phyloP scores from a whole-genome alignment of 805 yeast genomes.

The Candida tallmaniae region DNA sequence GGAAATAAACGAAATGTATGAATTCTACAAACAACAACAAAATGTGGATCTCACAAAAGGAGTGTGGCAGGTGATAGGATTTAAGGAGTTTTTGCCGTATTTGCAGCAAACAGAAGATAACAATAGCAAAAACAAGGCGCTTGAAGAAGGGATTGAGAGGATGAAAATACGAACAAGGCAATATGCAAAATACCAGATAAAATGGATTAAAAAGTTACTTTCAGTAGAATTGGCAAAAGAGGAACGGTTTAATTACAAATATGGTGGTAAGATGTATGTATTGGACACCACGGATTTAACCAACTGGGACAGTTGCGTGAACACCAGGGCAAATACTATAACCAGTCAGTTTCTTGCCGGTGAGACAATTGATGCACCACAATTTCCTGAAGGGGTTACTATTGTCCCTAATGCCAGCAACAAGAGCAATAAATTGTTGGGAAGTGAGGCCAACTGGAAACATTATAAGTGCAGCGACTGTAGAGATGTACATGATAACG shows the following conservation, averaged over 20 bases:
- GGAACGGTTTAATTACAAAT: conserved; percentile 36
- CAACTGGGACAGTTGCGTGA: conserved; percentile 57
- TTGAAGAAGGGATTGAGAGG: conserved; percentile 47
- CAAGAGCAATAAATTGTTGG: conserved; percentile 36
- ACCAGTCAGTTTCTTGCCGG: conserved; percentile 30
- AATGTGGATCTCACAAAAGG: conserved; percentile 63
- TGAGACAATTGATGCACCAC: conserved; percentile 20
- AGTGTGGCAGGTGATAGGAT: conserved; percentile 93
- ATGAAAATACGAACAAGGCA: conserved; percentile 85
- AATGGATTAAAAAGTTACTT: conserved; percentile 79
- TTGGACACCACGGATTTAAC: conserved; percentile 73
- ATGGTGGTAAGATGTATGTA: conserved; percentile 63
- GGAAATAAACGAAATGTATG: conserved; percentile 63
- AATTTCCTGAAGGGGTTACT: conserved; percentile 20
- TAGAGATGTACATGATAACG: conserved; percentile 47
- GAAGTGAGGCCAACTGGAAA: conserved; percentile 48
- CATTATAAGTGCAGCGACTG: conserved; percentile 70
- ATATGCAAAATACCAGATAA: conserved; percentile 83
- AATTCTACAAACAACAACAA: conserved; percentile 29
- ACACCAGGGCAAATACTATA: conserved; percentile 49
- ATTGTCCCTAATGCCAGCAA: conserved; percentile 24
- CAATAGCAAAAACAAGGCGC: background rate
- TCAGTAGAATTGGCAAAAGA: conserved; percentile 56
- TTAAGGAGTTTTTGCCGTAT: conserved; percentile 84
- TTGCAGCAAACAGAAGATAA: conserved; percentile 13